These are phyloP conservation scores for Yarrowia sp. DNA, from an alignment of 805 yeast species.

Conservation along the genomic window DNA sequence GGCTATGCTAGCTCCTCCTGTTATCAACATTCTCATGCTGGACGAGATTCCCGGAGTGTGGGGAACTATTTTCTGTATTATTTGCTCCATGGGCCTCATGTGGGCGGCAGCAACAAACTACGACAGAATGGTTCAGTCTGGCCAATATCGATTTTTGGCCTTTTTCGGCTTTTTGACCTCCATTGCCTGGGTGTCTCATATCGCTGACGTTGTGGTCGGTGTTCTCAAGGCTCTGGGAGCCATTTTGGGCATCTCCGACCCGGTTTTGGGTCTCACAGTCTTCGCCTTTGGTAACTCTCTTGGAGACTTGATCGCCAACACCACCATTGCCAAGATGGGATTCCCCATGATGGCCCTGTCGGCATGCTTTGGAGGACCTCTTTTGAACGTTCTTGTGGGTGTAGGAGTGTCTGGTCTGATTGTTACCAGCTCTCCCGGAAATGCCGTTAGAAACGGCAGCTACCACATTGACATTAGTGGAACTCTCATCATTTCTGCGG, in stretches of 20 bases:
- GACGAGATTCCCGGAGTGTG: not conserved
- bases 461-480: constrained; percentile 41
- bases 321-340: constrained; percentile 77
- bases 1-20: constrained; percentile 37
- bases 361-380: constrained; percentile 93
- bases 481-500: constrained; percentile 45
- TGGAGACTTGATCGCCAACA: constrained; percentile 83
- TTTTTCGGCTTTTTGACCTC: constrained; percentile 62
- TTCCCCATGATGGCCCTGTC: constrained; percentile 88
- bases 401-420: constrained; percentile 72
- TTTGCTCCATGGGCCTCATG: constrained; percentile 26
- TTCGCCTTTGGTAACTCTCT: constrained; percentile 91
- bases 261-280: constrained; percentile 79
- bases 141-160: constrained; percentile 31
- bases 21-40: constrained; percentile 33
- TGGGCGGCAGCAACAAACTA: constrained; percentile 13
- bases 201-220: constrained; percentile 69
- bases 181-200: constrained; percentile 62
- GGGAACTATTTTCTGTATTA: constrained; percentile 8
- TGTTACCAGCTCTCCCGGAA: constrained; percentile 36
- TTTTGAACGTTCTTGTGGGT: constrained; percentile 73
- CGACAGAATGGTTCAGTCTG: constrained; percentile 16
- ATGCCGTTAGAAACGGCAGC: constrained; percentile 26
- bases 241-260: constrained; percentile 63
- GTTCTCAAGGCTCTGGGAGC: constrained; percentile 61